Conservation (phyloP, 148 eudicot species). For the Diospyros lotus region DNA sequence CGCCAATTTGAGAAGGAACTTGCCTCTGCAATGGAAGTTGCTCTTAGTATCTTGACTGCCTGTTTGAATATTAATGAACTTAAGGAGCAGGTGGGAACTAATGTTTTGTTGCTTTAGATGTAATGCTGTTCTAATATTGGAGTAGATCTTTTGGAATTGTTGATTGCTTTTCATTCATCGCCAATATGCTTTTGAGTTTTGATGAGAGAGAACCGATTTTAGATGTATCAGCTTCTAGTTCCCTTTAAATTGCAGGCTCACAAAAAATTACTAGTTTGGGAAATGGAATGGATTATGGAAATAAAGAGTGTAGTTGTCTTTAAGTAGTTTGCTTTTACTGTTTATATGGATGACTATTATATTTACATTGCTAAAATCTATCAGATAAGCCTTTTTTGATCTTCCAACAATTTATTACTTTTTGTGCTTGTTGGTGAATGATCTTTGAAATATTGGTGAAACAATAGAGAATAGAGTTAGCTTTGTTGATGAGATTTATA, state of each 20-base stretch:
- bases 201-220: not conserved
- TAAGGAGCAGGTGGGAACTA: constrained; percentile 72
- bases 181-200: not conserved
- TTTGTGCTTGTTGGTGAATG: constrained; percentile 7
- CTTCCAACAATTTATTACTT: constrained; percentile 5
- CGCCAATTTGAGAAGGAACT: constrained; percentile 91
- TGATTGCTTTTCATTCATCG: not conserved
- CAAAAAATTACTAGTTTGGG: not conserved
- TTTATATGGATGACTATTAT: not conserved
- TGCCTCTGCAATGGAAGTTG: constrained; percentile 69
- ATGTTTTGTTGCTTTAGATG: constrained; percentile 11
- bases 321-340: not conserved
- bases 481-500: not conserved
- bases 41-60: constrained; percentile 72
- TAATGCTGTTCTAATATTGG: not conserved
- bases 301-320: too few relatives aligned
- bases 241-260: not conserved
- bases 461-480: not conserved
- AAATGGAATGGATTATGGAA: too few relatives aligned
- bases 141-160: not conserved
- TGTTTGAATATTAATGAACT: constrained; percentile 75
- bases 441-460: not conserved
- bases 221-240: not conserved
- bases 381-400: not conserved
- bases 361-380: not conserved